Evolutionary conservation across 164 flowering plant species (phyloP), one percentile per base, ranked within the genome.

Genomic region (Echeveria elegans): DNA sequence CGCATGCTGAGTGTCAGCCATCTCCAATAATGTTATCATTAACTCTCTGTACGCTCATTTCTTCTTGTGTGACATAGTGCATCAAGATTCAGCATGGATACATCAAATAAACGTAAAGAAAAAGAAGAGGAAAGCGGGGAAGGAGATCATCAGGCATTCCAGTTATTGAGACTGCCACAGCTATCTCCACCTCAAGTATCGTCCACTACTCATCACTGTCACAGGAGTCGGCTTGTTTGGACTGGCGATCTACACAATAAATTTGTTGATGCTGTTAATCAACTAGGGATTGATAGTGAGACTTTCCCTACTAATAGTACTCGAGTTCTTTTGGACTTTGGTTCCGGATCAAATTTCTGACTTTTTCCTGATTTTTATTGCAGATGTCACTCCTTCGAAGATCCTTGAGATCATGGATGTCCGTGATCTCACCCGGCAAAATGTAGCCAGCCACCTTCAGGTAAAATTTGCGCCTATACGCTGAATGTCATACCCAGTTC

Each of bases 361-460:
- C 63, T 53, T 23, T 41, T 38, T 31, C 59, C 19, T 66, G 58
- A 60, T 50, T 41, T 21, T 76, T 41, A 32, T 71, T 77, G 70
- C 96, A 91, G 97, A 91, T 82, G 97, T 96, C 72, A 96, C 89
- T 50, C 97, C 97, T 12, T 89, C 89, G 72, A 77, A 90, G 73
- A 91, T 91, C 65, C 92, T 91, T 37, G 97, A 91, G 69, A 71
- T 91, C 81, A 91, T 91, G 97, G 89, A 89, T 75, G 94, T 86
- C n/a, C n/a, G n/a, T 66, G 93, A 89, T 64, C 80, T 91, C 69
- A 89, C 92, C 31, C 81, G 97, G 75, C 93, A 91, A 77, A 87
- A 91, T 75, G 91, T 91, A 69, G 97, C 97, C 12, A 91, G 97
- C 70, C 97, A 91, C 82, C 78, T 91, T 71, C 97, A 91, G 97